Conservation (phyloP, 2,329 filamentous ascomycete species). For the Microdochium nivale region DNA sequence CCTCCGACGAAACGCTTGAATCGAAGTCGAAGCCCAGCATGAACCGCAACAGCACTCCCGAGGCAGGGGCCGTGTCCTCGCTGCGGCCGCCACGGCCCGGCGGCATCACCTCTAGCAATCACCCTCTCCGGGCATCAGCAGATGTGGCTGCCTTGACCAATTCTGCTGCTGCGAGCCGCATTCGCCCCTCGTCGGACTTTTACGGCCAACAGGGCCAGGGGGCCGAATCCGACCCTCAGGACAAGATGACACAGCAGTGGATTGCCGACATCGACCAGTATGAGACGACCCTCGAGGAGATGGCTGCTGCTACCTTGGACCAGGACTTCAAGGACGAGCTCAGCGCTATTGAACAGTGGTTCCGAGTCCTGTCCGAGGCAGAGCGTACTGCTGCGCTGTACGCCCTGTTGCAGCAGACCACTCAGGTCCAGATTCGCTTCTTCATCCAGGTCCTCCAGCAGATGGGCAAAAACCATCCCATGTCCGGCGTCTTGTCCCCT, state of each 20-base stretch:
- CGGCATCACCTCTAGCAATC: constrained; percentile 68
- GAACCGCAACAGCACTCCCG: constrained; percentile 96
- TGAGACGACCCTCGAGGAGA: constrained; percentile 96
- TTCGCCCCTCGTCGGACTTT: constrained; percentile 91
- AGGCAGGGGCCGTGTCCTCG: constrained; percentile 72
- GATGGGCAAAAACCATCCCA: constrained; percentile 96
- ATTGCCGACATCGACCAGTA: constrained; percentile 98
- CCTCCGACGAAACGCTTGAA: constrained; percentile 5
- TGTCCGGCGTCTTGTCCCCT: constrained; percentile 90
- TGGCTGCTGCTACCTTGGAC: constrained; percentile 96
- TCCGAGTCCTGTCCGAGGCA: constrained; percentile 91
- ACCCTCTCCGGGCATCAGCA: constrained; percentile 78
- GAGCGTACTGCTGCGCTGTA: constrained; percentile 94
- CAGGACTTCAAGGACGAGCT: constrained; percentile 99
- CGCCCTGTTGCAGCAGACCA: constrained; percentile 93
- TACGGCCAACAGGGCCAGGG: constrained; percentile 71
- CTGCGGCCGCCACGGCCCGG: constrained; percentile 77
- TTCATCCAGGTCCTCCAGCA: constrained; percentile 98
- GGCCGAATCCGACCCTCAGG: constrained; percentile 66
- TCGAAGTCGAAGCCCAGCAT: constrained; percentile 10
- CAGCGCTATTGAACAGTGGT: constrained; percentile 99
- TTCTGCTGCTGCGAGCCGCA: constrained; percentile 63
- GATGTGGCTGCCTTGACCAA: constrained; percentile 81
- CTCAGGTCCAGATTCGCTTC: constrained; percentile 96
- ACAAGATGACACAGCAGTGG: constrained; percentile 96